Evolutionary conservation across 768 basidiomycete species (phyloP).

Genomic region (Bullera alba): DNA sequence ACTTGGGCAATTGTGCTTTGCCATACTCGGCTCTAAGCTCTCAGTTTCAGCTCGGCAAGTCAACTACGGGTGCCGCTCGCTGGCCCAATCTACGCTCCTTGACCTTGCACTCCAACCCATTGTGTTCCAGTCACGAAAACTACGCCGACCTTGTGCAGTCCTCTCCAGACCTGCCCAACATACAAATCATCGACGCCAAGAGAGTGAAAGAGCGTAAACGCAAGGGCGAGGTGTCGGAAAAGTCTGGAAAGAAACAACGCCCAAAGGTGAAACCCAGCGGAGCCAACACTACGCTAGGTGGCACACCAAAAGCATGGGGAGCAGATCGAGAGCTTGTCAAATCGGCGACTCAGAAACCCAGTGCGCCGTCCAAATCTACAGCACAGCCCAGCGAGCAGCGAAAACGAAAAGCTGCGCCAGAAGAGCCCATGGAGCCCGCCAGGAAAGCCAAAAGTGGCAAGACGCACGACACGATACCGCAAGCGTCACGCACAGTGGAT

Average conservation of each 20-base stretch:
- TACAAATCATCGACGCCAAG: slow-evolving; percentile 41
- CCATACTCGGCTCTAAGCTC: slow-evolving; percentile 9
- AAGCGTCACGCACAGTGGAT: too few relatives aligned
- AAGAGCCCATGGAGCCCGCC: not conserved
- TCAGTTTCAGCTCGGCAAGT: slow-evolving; percentile 9
- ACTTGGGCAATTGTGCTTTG: slow-evolving; percentile 36
- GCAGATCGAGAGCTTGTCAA: not conserved
- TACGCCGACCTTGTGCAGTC: slow-evolving; percentile 23
- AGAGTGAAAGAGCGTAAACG: slow-evolving; percentile 31
- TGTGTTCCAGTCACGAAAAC: slow-evolving; percentile 16
- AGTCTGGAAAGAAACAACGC: not conserved
- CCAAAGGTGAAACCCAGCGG: not conserved
- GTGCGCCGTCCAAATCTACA: not conserved
- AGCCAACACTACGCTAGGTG: not conserved
- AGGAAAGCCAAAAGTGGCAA: too few relatives aligned
- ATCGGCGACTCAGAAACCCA: not conserved
- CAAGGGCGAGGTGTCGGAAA: slow-evolving; percentile 23
- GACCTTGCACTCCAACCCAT: slow-evolving; percentile 31
- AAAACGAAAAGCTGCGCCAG: not conserved
- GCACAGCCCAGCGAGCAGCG: not conserved
- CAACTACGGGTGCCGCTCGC: not conserved
- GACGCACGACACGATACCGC: too few relatives aligned
- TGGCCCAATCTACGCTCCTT: slow-evolving; percentile 31
- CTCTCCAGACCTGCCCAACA: slow-evolving; percentile 16
- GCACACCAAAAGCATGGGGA: not conserved